Evolutionary conservation across 2,329 filamentous ascomycete species (phyloP).

Genomic region (Clonostachys rosea): DNA sequence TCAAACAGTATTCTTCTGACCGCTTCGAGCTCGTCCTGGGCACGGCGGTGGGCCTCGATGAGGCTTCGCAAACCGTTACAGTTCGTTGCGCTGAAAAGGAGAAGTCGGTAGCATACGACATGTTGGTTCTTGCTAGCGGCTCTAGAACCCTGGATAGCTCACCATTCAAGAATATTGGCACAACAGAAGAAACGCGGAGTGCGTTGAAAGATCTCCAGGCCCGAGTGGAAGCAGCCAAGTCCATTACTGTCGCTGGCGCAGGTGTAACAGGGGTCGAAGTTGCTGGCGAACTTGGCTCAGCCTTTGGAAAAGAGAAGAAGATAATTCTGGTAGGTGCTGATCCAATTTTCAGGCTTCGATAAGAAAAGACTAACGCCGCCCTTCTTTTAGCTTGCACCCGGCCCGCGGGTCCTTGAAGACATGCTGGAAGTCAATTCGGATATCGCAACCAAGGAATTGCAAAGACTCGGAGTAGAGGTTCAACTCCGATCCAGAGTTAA

Average conservation of each 20-base stretch:
- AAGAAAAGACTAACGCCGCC: too few species aligned
- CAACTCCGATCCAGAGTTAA: constrained; percentile 32
- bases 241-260: constrained; percentile 52
- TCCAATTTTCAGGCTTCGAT: too few species aligned
- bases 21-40: constrained; percentile 49
- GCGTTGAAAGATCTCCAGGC: constrained; percentile 33
- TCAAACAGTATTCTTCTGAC: constrained; percentile 42
- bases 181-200: constrained; percentile 35
- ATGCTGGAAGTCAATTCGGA: too few species aligned
- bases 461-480: constrained; percentile 46
- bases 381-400: too few species aligned
- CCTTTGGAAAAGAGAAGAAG: constrained; percentile 44
- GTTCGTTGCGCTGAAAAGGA: constrained; percentile 16
- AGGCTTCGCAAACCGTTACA: constrained; percentile 23
- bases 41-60: constrained; percentile 28
- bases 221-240: constrained; percentile 36
- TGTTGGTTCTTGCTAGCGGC: constrained; percentile 54
- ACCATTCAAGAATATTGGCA: constrained; percentile 48
- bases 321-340: constrained; percentile 29
- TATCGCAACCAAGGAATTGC: constrained; percentile 31
- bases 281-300: constrained; percentile 48
- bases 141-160: constrained; percentile 32
- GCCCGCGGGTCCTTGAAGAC: too few species aligned
- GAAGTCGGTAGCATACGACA: constrained; percentile 38
- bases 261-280: constrained; percentile 52